These are phyloP conservation scores for Lagenidium giganteum DNA, from an alignment of 352 stramenopile genomes.

Conservation along the genomic window DNA sequence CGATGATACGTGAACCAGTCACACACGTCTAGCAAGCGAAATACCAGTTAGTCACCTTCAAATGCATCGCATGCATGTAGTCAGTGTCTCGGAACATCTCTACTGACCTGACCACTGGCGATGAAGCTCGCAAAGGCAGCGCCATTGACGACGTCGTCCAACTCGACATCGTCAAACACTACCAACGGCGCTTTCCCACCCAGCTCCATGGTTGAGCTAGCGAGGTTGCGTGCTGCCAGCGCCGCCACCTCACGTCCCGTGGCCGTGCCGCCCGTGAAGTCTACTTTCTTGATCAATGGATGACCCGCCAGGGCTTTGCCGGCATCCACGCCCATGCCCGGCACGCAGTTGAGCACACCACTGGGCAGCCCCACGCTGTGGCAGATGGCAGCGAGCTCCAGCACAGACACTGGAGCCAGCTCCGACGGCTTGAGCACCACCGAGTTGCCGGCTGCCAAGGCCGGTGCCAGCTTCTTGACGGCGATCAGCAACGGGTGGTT, in stretches of 20 bases:
- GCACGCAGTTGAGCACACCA: slow-evolving; percentile 83
- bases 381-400: slow-evolving; percentile 83
- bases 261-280: slow-evolving; percentile 68
- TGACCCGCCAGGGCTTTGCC: slow-evolving; percentile 39
- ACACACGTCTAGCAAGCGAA: no score
- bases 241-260: slow-evolving; percentile 64
- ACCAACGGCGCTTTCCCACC: slow-evolving; percentile 79
- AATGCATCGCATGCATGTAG: no score
- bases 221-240: slow-evolving; percentile 59
- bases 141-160: slow-evolving; percentile 50
- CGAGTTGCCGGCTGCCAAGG: slow-evolving; percentile 88
- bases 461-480: slow-evolving; percentile 88
- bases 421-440: slow-evolving; percentile 93
- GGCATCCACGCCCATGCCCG: slow-evolving; percentile 33
- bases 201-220: slow-evolving; percentile 66
- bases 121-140: slow-evolving; percentile 78
- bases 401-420: slow-evolving; percentile 89
- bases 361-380: slow-evolving; percentile 65
- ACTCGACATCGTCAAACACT: slow-evolving; percentile 64
- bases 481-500: slow-evolving; percentile 98
- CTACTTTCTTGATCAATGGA: slow-evolving; percentile 74
- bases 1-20: slow-evolving; percentile 78
- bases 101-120: no score
- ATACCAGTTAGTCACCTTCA: no score
- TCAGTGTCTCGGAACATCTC: no score